Evolutionary conservation across 805 yeast species (phyloP).

Genomic region (Candida ponderosae): DNA sequence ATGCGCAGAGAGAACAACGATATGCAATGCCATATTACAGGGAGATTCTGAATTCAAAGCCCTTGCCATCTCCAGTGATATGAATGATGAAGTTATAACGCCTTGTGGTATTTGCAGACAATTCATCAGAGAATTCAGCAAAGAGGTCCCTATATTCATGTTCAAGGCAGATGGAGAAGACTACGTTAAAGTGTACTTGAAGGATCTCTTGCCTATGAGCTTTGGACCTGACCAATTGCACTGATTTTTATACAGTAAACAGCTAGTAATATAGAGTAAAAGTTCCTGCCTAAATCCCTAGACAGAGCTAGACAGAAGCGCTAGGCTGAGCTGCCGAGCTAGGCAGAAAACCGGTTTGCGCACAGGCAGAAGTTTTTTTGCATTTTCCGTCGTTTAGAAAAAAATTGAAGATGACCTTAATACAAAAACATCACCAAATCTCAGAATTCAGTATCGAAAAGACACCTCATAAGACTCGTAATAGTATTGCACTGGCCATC

Average conservation of each 20-base stretch:
- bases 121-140: constrained; percentile 73
- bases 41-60: constrained; percentile 42
- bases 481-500: too few species aligned
- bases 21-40: constrained; percentile 43
- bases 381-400: too few species aligned
- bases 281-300: too few species aligned
- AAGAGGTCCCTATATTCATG: constrained; percentile 58
- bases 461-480: too few species aligned
- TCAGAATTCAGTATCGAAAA: too few species aligned
- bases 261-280: too few species aligned
- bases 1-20: constrained; percentile 72
- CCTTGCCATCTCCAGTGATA: constrained; percentile 61
- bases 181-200: constrained; percentile 38
- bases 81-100: constrained; percentile 44
- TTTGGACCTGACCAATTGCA: constrained; percentile 66
- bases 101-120: constrained; percentile 98
- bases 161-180: constrained; percentile 45
- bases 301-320: too few species aligned
- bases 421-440: too few species aligned
- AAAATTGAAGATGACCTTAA: too few species aligned
- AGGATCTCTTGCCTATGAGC: constrained; percentile 69
- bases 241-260: constrained; percentile 15
- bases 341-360: too few species aligned
- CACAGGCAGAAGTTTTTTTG: too few species aligned
- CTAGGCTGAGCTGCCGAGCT: too few species aligned